Conservation (phyloP, 768 basidiomycete species). For the Tylopilus subfusipes region DNA sequence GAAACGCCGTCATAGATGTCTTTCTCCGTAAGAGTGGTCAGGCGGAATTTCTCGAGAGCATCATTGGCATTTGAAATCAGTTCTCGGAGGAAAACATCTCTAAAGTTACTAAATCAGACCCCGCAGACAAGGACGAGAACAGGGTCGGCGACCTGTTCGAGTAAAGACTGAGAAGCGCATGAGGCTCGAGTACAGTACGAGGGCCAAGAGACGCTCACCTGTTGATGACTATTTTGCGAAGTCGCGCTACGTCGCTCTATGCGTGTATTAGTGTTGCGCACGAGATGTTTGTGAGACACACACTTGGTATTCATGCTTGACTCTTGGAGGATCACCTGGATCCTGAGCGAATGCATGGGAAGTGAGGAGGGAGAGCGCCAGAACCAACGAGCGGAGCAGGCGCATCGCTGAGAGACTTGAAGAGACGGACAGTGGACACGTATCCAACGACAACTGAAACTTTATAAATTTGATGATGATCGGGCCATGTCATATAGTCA, state of each 20-base stretch:
- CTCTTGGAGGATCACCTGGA: slow-evolving; percentile 39
- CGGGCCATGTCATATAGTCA: slow-evolving; percentile 52
- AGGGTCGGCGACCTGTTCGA: slow-evolving; percentile 59
- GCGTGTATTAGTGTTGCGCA: slow-evolving; percentile 1
- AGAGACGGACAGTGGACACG: neutral
- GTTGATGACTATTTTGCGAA: slow-evolving; percentile 92
- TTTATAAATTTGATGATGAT: slow-evolving; percentile 13
- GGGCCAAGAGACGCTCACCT: slow-evolving; percentile 41
- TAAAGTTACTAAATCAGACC: slow-evolving; percentile 25
- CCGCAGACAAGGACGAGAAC: neutral
- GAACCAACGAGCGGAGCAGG: slow-evolving; percentile 48
- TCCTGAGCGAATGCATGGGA: slow-evolving; percentile 51
- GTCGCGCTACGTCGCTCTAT: slow-evolving; percentile 89
- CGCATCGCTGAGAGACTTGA: slow-evolving; percentile 46
- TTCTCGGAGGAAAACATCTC: slow-evolving; percentile 86
- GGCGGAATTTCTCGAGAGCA: slow-evolving; percentile 90
- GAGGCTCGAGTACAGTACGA: slow-evolving; percentile 1
- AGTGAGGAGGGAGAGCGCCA: slow-evolving; percentile 43
- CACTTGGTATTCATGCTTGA: slow-evolving; percentile 73
- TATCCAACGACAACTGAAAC: neutral
- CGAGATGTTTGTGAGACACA: slow-evolving; percentile 8
- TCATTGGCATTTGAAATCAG: slow-evolving; percentile 94
- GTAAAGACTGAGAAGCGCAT: slow-evolving; percentile 56
- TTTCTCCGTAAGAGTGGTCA: slow-evolving; percentile 79
- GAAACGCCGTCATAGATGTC: slow-evolving; percentile 63